Base-by-base conservation (phyloP, 192 early-diverging fungal genomes). In the Umbelopsis sp. region DNA sequence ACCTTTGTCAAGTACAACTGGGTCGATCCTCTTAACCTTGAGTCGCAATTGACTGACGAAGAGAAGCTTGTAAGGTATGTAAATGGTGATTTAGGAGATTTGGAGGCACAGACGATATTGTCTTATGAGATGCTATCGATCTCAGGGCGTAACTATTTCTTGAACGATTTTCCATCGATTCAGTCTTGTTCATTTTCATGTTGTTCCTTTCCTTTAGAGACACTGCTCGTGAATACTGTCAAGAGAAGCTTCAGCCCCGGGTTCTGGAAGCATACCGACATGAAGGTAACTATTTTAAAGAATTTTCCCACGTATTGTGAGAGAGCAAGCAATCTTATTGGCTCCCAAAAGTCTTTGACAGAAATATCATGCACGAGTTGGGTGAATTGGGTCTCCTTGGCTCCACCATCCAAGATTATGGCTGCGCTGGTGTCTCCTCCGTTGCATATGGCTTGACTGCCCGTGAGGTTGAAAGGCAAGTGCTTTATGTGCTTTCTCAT, bases 391-490 rank as follows among this genome's bases (percentile, higher is more conserved):
- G 97, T 49, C 84, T 99, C 68, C 83, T 99, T 21, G 97, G 97
- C 9, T 87, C 96, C 11, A 98, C 95, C 4, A 96, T 99, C 78
- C 82, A 97, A 35, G 97, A 95, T 11, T 97, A 97, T 75, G 97
- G 93, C n/a, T 98, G 95, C 69, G 91, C 97, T 23, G 97, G 97
- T 48, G 95, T 98, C 37, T 99, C 97, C 2, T 95, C 93, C 20
- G 96, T 99, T 30, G 95, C 95, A 8, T 98, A 99, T 75, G 97
- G 97, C 46, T 83, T 99, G 64, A 95, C 92, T 67, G 97, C 97
- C 9, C 92, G 97, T 72, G 97, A 99, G 75, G 93, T 99, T 30
- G 97, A 99, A 82, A 85, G 91, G 82, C 90, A 70, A 73, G 68
- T 66, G 30, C 23, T 46, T 58, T 6, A 30, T 33, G 37, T 52